Evolutionary conservation across 2,329 filamentous ascomycete species (phyloP).

Genomic region (Hypoxylon sp.): DNA sequence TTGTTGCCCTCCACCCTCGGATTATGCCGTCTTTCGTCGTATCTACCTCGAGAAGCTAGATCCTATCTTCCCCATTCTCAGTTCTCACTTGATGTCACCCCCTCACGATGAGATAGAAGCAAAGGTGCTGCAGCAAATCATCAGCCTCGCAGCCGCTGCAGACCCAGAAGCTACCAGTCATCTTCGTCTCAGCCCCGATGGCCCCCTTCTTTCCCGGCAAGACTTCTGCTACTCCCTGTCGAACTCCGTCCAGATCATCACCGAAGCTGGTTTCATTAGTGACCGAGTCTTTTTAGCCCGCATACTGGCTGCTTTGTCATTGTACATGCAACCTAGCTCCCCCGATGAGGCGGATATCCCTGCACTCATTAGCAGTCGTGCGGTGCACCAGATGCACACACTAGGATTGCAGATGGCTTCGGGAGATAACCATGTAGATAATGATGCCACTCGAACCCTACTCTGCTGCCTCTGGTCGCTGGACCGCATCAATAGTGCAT

Average conservation of each 20-base stretch:
- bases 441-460: constrained; percentile 54
- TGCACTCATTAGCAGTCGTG: constrained; percentile 60
- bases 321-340: constrained; percentile 66
- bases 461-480: constrained; percentile 69
- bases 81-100: constrained; percentile 39
- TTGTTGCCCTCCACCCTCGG: constrained; percentile 56
- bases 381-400: constrained; percentile 66
- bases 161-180: constrained; percentile 56
- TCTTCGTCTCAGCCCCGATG: constrained; percentile 55
- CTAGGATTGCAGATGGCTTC: constrained; percentile 62
- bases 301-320: constrained; percentile 61
- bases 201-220: constrained; percentile 52
- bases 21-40: constrained; percentile 55
- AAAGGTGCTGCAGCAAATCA: constrained; percentile 61
- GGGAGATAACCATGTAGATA: constrained; percentile 45
- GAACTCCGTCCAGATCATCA: constrained; percentile 57
- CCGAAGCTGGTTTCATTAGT: constrained; percentile 63
- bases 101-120: constrained; percentile 44
- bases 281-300: constrained; percentile 65
- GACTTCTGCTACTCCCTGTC: constrained; percentile 60
- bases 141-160: constrained; percentile 63
- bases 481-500: constrained; percentile 66
- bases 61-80: constrained; percentile 63
- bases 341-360: constrained; percentile 64
- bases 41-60: constrained; percentile 63